phyloP scores from a whole-genome alignment of 495 filamentous ascomycete species.

The Talaromyces nanjingensis region DNA sequence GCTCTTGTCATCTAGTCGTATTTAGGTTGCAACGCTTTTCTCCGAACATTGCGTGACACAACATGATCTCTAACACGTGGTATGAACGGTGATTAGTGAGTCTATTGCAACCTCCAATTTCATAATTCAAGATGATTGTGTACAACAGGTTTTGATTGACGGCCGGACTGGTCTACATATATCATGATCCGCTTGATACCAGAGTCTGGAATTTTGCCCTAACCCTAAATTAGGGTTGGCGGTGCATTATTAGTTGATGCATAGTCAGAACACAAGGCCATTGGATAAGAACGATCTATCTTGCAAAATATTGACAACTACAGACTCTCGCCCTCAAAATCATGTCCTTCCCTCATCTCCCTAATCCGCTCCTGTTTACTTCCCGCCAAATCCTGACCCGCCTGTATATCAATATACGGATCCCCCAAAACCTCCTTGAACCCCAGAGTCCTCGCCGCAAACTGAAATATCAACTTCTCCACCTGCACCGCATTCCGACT shows the following conservation, averaged over 20 bases:
- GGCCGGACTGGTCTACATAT: too few species aligned
- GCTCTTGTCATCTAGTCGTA: neutral
- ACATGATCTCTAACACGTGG: neutral
- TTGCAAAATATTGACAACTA: neutral
- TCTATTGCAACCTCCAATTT: neutral
- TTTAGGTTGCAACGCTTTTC: neutral
- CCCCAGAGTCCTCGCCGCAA: conserved; percentile 19
- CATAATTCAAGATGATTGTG: too few species aligned
- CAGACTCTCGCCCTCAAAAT: conserved; percentile 19
- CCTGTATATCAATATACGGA: conserved; percentile 21
- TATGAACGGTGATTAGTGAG: neutral
- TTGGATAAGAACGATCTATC: neutral
- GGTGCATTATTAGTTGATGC: neutral
- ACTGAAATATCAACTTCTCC: conserved; percentile 30
- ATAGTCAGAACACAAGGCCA: neutral
- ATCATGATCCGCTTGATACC: too few species aligned
- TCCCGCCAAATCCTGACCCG: conserved; percentile 24
- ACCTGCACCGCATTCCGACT: conserved; percentile 23
- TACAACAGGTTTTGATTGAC: too few species aligned
- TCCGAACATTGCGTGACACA: neutral
- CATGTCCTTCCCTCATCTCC: conserved; percentile 22
- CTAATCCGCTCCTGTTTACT: conserved; percentile 24
- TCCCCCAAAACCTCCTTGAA: conserved; percentile 21
- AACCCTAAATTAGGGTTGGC: neutral
- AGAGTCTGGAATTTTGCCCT: neutral